phyloP scores from a whole-genome alignment of 768 basidiomycete species.

The Albatrellus ellisii region DNA sequence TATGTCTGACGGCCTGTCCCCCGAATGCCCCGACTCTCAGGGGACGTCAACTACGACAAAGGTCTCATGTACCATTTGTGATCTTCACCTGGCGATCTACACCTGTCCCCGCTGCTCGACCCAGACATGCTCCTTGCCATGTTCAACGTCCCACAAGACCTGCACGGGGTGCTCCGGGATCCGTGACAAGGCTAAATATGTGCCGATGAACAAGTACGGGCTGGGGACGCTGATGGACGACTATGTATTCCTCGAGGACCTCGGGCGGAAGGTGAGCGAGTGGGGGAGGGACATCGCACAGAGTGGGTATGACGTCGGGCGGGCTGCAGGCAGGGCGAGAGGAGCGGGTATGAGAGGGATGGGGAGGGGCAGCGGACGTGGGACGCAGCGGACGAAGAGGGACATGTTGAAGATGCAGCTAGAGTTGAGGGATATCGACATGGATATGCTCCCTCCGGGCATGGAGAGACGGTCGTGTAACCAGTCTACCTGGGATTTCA shows the following conservation, averaged over 20 bases:
- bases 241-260: constrained; percentile 75
- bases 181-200: constrained; percentile 59
- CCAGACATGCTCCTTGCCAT: constrained; percentile 62
- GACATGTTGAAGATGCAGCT: constrained; percentile 60
- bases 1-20: too few species aligned
- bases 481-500: constrained; percentile 74
- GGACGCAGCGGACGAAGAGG: constrained; percentile 37
- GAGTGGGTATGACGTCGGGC: constrained; percentile 52
- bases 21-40: too few species aligned
- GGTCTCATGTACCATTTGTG: constrained; percentile 8
- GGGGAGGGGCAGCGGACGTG: constrained; percentile 20
- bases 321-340: constrained; percentile 16
- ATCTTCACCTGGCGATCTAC: constrained; percentile 35
- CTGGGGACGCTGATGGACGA: constrained; percentile 87
- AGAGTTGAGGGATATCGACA: constrained; percentile 50
- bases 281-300: constrained; percentile 62
- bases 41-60: constrained; percentile 11
- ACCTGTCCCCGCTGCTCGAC: constrained; percentile 66
- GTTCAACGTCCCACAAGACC: constrained; percentile 58
- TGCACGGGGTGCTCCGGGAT: constrained; percentile 50
- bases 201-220: constrained; percentile 73
- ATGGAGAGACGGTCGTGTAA: constrained; percentile 73
- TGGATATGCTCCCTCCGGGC: constrained; percentile 66
- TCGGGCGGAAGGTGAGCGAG: constrained; percentile 58
- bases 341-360: constrained; percentile 7